Base-by-base conservation (phyloP, 1,284 basidiomycete genomes). In the Schizophyllum commune region DNA sequence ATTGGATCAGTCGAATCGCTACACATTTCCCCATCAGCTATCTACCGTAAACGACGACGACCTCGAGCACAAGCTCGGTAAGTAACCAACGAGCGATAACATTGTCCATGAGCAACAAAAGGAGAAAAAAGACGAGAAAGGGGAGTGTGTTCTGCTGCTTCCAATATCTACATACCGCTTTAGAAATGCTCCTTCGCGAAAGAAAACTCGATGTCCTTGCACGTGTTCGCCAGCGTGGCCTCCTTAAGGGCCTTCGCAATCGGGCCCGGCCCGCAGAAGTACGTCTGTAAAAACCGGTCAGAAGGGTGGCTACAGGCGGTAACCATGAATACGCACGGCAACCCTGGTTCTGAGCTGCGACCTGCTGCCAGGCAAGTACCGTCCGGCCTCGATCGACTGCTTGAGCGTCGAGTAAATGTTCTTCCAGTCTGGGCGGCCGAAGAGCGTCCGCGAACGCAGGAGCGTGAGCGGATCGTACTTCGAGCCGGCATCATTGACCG, bases 371-470 rank as follows among this genome's bases (percentile, higher is more conserved):
- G 89, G 85, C 51, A 94, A 77, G 71, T 94, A 94, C 62, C 83
- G 83, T 17, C 91, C 91, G 47, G 76, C 74, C 72, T 94, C 89
- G 68, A 96, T 90, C 3, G 88, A 86, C 65, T 82, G 79, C 65
- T 80, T 81, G 72, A 94, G 83, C 62, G 83, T 80, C 19, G 77
- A 73, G 70, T 92, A 95, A 69, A 96, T 89, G 55, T 79, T 74
- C 71, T 84, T 85, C 86, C 91, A 96, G 70, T 95, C 85, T 15
- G 93, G 93, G 58, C 93, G 87, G 22, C 94, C 92, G 70, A 91
- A 96, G 79, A 89, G 88, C 8, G 93, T 95, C 55, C 89, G 87
- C 15, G 91, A 85, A 60, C 88, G 85, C 60, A 95, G 84, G 47
- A 92, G 82, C 4, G 93, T 95, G 62, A 96, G 77, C 27, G 92